These are phyloP conservation scores for Emydomyces testavorans DNA, from an alignment of 2,329 filamentous ascomycete genomes.

Conservation along the genomic window DNA sequence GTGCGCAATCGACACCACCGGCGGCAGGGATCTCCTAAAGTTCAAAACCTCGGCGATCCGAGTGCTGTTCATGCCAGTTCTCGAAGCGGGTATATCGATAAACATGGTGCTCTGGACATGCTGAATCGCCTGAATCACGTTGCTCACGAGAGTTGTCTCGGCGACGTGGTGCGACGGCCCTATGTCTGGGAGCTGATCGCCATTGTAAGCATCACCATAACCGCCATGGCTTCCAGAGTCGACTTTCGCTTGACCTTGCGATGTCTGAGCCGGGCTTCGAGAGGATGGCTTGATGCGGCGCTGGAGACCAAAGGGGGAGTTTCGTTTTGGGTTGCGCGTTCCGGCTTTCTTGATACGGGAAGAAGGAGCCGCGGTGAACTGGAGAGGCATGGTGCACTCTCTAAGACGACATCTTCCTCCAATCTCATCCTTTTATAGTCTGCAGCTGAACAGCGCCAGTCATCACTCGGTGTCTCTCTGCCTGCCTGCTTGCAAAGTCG, in stretches of 20 bases:
- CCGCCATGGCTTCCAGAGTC: conserved; percentile 21
- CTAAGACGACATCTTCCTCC: background rate
- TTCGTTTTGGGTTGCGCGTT: conserved; percentile 21
- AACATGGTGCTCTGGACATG: conserved; percentile 46
- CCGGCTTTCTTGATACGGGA: conserved; percentile 36
- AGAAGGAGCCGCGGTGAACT: conserved; percentile 38
- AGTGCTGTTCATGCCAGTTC: conserved; percentile 51
- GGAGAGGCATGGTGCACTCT: conserved; percentile 33
- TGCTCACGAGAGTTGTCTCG: conserved; percentile 35
- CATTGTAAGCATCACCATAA: conserved; percentile 6
- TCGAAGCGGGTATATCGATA: conserved; percentile 42
- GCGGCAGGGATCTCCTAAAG: conserved; percentile 44
- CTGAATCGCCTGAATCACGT: conserved; percentile 43
- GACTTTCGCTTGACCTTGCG: conserved; percentile 18
- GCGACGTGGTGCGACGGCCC: conserved; percentile 42
- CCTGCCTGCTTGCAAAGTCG: too few species aligned
- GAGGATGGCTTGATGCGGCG: conserved; percentile 31
- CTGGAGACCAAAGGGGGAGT: conserved; percentile 34
- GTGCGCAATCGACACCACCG: conserved; percentile 49
- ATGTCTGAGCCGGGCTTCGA: background rate
- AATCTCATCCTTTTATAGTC: background rate
- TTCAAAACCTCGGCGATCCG: conserved; percentile 50
- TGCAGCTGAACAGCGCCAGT: too few species aligned
- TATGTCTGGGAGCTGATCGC: conserved; percentile 39
- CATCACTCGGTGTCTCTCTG: too few species aligned